phyloP scores from a whole-genome alignment of 257 asterid species.

The Solanum dulcamara region DNA sequence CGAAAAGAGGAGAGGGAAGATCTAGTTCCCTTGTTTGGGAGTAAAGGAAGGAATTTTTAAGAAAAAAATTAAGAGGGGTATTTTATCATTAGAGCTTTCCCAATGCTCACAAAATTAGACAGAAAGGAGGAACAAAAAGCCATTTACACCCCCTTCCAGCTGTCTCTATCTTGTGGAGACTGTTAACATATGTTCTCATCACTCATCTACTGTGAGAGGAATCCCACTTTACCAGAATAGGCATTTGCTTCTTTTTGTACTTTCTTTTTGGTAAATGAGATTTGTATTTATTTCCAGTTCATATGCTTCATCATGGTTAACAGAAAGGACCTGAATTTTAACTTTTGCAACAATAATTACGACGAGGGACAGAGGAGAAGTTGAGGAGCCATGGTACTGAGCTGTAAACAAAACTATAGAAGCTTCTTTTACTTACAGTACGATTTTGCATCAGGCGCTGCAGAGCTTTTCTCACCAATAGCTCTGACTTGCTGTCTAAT shows the following conservation, averaged over 20 bases:
- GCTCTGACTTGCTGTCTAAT: constrained; percentile 78
- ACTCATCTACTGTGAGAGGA: neutral
- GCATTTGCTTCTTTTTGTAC: neutral
- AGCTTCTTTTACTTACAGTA: constrained; percentile 40
- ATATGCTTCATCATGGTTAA: neutral
- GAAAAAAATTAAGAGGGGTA: too few species aligned
- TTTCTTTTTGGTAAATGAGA: neutral
- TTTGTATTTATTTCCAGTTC: neutral
- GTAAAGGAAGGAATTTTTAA: neutral
- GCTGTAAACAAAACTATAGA: neutral
- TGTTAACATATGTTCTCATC: neutral
- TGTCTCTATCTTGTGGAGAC: neutral
- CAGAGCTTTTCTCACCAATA: constrained; percentile 75
- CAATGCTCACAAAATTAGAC: neutral
- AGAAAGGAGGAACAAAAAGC: neutral
- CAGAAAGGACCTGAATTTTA: neutral
- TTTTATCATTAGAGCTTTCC: too few species aligned
- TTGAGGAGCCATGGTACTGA: neutral
- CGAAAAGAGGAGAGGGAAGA: neutral
- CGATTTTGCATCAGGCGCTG: constrained; percentile 70
- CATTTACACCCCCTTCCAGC: neutral
- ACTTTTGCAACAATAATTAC: neutral
- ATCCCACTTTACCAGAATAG: neutral
- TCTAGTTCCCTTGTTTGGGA: neutral
- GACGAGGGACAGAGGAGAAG: neutral